Base-by-base conservation (phyloP, 1,284 basidiomycete species). In the Cryptococcus sp. region DNA sequence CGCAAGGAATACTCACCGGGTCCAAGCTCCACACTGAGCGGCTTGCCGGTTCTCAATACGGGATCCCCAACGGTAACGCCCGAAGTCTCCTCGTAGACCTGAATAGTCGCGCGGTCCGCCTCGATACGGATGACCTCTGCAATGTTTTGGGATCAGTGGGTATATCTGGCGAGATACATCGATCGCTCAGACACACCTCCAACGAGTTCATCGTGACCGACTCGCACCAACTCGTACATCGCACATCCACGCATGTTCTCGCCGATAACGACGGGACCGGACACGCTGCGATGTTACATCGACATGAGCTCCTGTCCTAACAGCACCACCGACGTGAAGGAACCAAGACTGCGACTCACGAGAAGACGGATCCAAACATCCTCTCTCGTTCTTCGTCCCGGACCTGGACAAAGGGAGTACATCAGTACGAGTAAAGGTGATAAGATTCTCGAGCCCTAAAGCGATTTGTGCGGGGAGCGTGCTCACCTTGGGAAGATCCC, bases 51-150 rank as follows among this genome's bases (percentile, higher is more conserved):
- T 60, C 94, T 85, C 73, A 99, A 82, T 16, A 99, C 96, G 56
- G 95, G 95, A 82, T 99, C 95, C 47, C 95, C 95, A 58, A 99
- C 93, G 17, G 93, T 96, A 53, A 99, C 92, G 68, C 94, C 93
- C 52, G 94, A 94, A 4, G 93, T 97, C 82, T 97, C 94, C 78
- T 97, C 96, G 77, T 99, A 99, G n/a, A 99, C 96, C 80, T 99
- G 96, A 65, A 99, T 98, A 8, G 95, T 99, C 52, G 92, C 90
- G 81, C 97, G 93, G 81, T 96, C 94, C 60, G 87, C 86, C 71
- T 97, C 93, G 80, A 97, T 96, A 74, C 94, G 86, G 70, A 97
- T 97, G 72, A 97, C 93, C 90, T 97, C 93, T 93, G 72, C 42
- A 52, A 22, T n/a, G 3, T 2, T 5, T n/a, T 4, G 52, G 41